These are phyloP conservation scores for Lichtheimia hyalospora DNA, from an alignment of 371 early-diverging fungal species.

Conservation along the genomic window DNA sequence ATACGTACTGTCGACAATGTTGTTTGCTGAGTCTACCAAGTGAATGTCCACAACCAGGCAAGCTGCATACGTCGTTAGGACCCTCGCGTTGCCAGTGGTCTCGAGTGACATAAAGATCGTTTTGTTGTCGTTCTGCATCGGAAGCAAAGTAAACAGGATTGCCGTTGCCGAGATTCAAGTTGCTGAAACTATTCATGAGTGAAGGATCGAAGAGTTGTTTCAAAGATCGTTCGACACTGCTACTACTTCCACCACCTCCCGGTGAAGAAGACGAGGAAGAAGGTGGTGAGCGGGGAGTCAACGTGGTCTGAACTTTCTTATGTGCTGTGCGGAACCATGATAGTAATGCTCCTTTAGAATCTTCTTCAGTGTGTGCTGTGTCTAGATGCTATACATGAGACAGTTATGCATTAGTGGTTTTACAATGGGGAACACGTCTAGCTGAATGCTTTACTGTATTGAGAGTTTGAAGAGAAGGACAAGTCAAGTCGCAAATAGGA, in stretches of 20 bases:
- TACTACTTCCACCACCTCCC: neutral
- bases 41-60: conserved; percentile 38
- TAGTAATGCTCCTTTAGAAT: conserved; percentile 43
- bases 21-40: conserved; percentile 41
- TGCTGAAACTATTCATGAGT: conserved; percentile 22
- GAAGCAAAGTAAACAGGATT: conserved; percentile 37
- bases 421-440: too few relatives aligned
- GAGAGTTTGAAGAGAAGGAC: conserved; percentile 42
- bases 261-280: conserved; percentile 8
- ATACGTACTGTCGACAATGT: conserved; percentile 46
- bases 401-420: too few relatives aligned
- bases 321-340: conserved; percentile 49
- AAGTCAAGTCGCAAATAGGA: conserved; percentile 54
- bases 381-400: conserved; percentile 38
- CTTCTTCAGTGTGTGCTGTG: conserved; percentile 40
- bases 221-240: conserved; percentile 16
- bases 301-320: conserved; percentile 40
- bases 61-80: conserved; percentile 38
- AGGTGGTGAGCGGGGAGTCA: conserved; percentile 14
- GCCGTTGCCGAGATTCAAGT: conserved; percentile 17
- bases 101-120: conserved; percentile 37
- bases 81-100: conserved; percentile 59
- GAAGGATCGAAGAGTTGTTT: conserved; percentile 36
- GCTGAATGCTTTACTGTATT: conserved; percentile 28
- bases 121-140: conserved; percentile 29